Evolutionary conservation across 306 rosid species (phyloP).

Genomic region (Pyrus communis): DNA sequence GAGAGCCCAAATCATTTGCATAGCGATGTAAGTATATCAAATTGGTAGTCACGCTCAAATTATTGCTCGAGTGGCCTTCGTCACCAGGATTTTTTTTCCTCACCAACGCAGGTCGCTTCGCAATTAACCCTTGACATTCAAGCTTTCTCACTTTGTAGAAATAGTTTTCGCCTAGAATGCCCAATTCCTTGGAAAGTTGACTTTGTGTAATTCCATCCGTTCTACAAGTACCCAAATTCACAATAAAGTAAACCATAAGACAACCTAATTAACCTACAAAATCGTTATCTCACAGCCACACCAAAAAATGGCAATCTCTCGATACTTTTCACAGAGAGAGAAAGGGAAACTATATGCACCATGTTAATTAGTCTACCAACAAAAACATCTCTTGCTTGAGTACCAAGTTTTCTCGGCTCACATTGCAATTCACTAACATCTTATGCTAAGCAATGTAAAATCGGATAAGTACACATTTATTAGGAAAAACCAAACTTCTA

Average conservation of each 20-base stretch:
- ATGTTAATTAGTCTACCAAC: neutral
- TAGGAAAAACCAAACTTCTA: neutral
- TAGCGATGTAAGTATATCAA: conserved; percentile 66
- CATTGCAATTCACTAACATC: neutral
- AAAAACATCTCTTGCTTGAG: neutral
- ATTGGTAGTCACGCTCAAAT: conserved; percentile 48
- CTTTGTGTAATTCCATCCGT: conserved; percentile 51
- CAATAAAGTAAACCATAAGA: neutral
- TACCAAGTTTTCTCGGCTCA: neutral
- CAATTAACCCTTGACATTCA: conserved; percentile 70
- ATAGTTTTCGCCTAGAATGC: conserved; percentile 48
- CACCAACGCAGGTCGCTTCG: conserved; percentile 30
- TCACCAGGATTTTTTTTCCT: neutral
- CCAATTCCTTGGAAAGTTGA: conserved; percentile 60
- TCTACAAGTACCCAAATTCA: neutral
- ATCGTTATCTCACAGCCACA: neutral
- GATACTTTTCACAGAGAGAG: neutral
- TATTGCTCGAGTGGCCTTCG: neutral
- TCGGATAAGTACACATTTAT: neutral
- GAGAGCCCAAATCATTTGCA: conserved; percentile 50
- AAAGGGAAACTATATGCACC: no score
- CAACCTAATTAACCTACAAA: no score
- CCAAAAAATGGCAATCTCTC: neutral
- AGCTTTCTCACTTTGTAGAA: conserved; percentile 58
- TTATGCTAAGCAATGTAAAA: neutral